Conservation (phyloP, 768 basidiomycete genomes). For the Mycena galopus region DNA sequence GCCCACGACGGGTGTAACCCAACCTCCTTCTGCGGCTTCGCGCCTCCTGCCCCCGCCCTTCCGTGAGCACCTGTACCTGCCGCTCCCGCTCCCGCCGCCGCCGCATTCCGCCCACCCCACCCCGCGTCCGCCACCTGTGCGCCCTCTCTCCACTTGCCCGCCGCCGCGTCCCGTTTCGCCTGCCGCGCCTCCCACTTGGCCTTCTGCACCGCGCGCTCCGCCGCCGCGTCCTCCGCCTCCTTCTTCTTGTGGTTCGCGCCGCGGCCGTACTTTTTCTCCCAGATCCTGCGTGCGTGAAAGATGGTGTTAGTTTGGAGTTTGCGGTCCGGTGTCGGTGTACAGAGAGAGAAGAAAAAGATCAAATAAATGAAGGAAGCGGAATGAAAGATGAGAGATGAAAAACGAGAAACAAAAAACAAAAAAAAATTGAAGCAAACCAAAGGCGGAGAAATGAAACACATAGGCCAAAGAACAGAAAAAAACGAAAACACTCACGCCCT, state of each 20-base stretch:
- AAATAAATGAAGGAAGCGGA: no score
- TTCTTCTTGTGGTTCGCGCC: constrained; percentile 93
- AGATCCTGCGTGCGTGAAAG: constrained; percentile 83
- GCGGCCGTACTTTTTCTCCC: constrained; percentile 96
- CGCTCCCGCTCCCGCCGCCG: not conserved
- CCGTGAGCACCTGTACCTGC: not conserved
- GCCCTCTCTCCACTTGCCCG: constrained; percentile 14
- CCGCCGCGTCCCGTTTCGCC: constrained; percentile 15
- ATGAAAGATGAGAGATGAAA: no score
- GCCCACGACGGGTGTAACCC: constrained; percentile 95
- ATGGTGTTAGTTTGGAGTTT: not conserved
- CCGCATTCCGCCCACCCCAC: constrained; percentile 28
- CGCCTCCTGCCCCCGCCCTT: not conserved
- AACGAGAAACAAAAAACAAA: not conserved
- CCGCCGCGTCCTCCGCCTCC: constrained; percentile 45
- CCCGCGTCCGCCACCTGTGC: constrained; percentile 31
- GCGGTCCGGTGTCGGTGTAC: not conserved
- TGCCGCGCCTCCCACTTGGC: constrained; percentile 22
- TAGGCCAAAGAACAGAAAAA: not conserved
- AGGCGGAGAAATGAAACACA: not conserved
- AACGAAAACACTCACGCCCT: constrained; percentile 78
- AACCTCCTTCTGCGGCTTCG: not conserved
- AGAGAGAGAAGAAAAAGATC: not conserved
- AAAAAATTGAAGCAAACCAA: not conserved
- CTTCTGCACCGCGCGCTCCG: constrained; percentile 38